Evolutionary conservation across 2,329 filamentous ascomycete genomes (phyloP), one percentile per base, ranked within the genome.

Genomic region (Dothideomycetidae sp.): DNA sequence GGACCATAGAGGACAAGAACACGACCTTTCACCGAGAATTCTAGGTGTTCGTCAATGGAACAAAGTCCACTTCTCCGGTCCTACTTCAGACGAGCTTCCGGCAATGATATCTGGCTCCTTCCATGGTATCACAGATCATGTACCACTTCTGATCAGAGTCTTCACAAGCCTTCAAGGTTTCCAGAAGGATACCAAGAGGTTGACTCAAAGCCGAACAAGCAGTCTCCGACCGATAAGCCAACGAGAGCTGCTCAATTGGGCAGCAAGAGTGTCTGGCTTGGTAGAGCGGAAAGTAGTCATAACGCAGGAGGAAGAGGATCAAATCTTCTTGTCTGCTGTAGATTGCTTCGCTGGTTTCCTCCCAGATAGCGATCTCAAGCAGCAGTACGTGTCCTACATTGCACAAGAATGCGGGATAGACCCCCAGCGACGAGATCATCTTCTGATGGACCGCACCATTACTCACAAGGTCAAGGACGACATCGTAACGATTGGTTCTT

Each of bases 211-310:
- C 54, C 29, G 36, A 12, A 33, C 28, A 23, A 18, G 28, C 3
- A 72, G 60, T 44, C 66, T 71, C 9, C 71, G 78, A 41, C 69
- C 74, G 18, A 66, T 77, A 14, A 81, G 73, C 19, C 69, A 82
- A 17, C 68, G 81, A 47, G 90, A 96, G 56, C 64, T 98, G 7
- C 66, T 98, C 39, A 96, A 94, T 55, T 93, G 90, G 78, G 93
- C 85, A 50, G 72, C 75, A 32, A 73, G 90, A 42, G 64, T 94
- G 14, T 68, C 76, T 35, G 66, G 71, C 36, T 71, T 84, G 11
- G 62, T 94, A 14, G 52, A 67, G 39, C 57, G 67, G 5, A 64
- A 70, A 9, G 72, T 75, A 1, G 73, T 74, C 14, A 77, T 70
- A 45, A 78, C 71, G 15, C 74, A 75, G 9, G 67, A 72, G 13